phyloP scores from a whole-genome alignment of 805 yeast species.

The Diddensiella transvaalensis region DNA sequence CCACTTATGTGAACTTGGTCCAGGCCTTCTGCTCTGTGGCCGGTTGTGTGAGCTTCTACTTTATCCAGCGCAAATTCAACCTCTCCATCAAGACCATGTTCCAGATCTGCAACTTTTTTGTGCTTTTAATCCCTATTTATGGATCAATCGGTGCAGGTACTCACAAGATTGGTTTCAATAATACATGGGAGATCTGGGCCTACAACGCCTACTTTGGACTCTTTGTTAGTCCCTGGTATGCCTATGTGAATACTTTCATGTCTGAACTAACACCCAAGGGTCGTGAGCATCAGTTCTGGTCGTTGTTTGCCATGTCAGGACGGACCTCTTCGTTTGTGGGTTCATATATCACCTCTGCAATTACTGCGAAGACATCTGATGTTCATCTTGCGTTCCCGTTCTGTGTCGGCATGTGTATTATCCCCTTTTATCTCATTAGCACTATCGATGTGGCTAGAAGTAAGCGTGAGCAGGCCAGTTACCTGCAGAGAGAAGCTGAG shows the following conservation, averaged over 20 bases:
- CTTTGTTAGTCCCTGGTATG: conserved; percentile 15
- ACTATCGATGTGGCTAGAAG: conserved; percentile 11
- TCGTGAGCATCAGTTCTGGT: conserved; percentile 15
- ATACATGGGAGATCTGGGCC: conserved; percentile 16
- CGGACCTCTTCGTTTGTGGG: conserved; percentile 19
- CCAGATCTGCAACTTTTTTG: conserved; percentile 13
- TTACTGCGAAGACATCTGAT: conserved; percentile 16
- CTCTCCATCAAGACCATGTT: conserved; percentile 15
- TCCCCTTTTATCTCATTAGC: conserved; percentile 12
- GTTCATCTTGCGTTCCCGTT: conserved; percentile 14
- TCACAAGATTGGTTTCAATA: conserved; percentile 12
- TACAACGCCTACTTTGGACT: conserved; percentile 18
- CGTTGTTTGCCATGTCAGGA: conserved; percentile 16
- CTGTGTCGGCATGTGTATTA: conserved; percentile 16
- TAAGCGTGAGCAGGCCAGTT: conserved; percentile 13
- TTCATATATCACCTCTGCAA: conserved; percentile 17
- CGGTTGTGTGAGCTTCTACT: conserved; percentile 10
- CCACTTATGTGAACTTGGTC: conserved; percentile 14
- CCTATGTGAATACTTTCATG: conserved; percentile 16
- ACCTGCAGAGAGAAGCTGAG: conserved; percentile 12
- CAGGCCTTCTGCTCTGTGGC: conserved; percentile 13
- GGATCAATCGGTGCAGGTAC: conserved; percentile 15
- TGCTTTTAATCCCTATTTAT: conserved; percentile 13
- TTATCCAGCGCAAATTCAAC: conserved; percentile 12
- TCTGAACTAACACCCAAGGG: conserved; percentile 16